phyloP scores from a whole-genome alignment of 768 basidiomycete species.

The Rhizopogon salebrosus region DNA sequence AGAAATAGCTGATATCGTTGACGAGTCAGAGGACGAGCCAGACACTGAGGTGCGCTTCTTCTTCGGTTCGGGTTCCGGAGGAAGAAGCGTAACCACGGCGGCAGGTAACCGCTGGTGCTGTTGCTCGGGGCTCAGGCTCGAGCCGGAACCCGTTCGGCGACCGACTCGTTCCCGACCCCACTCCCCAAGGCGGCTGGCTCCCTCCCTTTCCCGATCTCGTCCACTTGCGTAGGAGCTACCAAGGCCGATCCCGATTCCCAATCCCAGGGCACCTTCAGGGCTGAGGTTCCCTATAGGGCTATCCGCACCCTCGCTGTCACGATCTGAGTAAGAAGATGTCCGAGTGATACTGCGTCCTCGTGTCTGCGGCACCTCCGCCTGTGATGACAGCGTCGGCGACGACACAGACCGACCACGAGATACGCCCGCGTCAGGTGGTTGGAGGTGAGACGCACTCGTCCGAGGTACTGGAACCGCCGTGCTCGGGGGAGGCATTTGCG shows the following conservation, averaged over 20 bases:
- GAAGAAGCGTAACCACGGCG: not conserved
- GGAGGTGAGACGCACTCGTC: constrained; percentile 6
- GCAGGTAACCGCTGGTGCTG: constrained; percentile 4
- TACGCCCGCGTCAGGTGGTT: constrained; percentile 19
- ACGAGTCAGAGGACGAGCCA: constrained; percentile 26
- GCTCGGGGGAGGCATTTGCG: constrained; percentile 9
- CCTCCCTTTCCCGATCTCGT: constrained; percentile 28
- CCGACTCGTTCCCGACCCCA: constrained; percentile 24
- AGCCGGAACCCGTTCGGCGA: constrained; percentile 27
- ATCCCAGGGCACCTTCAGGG: constrained; percentile 31
- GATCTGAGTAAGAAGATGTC: constrained; percentile 51
- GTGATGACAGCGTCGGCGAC: constrained; percentile 28
- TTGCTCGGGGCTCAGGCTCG: constrained; percentile 29
- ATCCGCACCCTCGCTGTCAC: constrained; percentile 33
- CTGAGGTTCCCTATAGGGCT: constrained; percentile 33
- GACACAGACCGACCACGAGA: constrained; percentile 26
- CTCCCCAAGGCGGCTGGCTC: constrained; percentile 8
- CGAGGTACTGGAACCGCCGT: constrained; percentile 9
- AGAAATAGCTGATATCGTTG: constrained; percentile 10
- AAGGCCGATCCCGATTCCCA: constrained; percentile 21
- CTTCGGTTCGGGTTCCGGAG: constrained; percentile 11
- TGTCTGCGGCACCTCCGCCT: constrained; percentile 23
- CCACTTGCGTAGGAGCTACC: constrained; percentile 30
- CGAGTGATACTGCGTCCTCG: constrained; percentile 55
- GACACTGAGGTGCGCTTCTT: constrained; percentile 10